These are phyloP conservation scores for Craterostigma plantagineum DNA, from an alignment of 257 asterid species.

Conservation along the genomic window DNA sequence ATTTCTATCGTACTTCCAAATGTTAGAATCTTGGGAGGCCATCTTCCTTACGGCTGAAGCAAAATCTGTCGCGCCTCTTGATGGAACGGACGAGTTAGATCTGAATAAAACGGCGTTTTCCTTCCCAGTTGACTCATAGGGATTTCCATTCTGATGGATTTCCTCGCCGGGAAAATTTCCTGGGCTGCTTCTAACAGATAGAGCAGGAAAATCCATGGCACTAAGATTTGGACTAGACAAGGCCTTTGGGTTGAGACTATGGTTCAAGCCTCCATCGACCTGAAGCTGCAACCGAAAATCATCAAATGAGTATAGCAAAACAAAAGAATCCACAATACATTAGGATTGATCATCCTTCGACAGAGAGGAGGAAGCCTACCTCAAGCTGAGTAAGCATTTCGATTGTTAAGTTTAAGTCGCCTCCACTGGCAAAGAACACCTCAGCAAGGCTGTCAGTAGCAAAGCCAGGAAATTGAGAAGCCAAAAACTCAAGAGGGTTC, in stretches of 20 bases:
- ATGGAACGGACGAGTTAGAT: slow-evolving; percentile 46
- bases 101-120: slow-evolving; percentile 32
- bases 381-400: slow-evolving; percentile 88
- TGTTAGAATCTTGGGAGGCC: slow-evolving; percentile 66
- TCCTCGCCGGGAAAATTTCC: slow-evolving; percentile 31
- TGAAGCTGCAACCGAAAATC: slow-evolving; percentile 43
- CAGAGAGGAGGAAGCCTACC: slow-evolving; percentile 16
- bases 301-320: not conserved
- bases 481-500: slow-evolving; percentile 53
- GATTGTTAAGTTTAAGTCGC: slow-evolving; percentile 61
- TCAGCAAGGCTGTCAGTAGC: slow-evolving; percentile 69
- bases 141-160: slow-evolving; percentile 33
- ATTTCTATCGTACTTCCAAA: slow-evolving; percentile 68
- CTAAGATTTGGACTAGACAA: slow-evolving; percentile 53
- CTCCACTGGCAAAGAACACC: slow-evolving; percentile 58
- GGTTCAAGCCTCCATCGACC: slow-evolving; percentile 60
- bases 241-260: slow-evolving; percentile 42
- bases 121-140: slow-evolving; percentile 42
- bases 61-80: slow-evolving; percentile 72
- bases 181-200: slow-evolving; percentile 30
- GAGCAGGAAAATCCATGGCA: slow-evolving; percentile 87
- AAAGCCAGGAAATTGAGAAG: slow-evolving; percentile 75
- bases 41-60: slow-evolving; percentile 79
- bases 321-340: not conserved
- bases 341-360: too few relatives aligned